Evolutionary conservation across 495 filamentous ascomycete species (phyloP).

Genomic region (Achaetomiella virescens): DNA sequence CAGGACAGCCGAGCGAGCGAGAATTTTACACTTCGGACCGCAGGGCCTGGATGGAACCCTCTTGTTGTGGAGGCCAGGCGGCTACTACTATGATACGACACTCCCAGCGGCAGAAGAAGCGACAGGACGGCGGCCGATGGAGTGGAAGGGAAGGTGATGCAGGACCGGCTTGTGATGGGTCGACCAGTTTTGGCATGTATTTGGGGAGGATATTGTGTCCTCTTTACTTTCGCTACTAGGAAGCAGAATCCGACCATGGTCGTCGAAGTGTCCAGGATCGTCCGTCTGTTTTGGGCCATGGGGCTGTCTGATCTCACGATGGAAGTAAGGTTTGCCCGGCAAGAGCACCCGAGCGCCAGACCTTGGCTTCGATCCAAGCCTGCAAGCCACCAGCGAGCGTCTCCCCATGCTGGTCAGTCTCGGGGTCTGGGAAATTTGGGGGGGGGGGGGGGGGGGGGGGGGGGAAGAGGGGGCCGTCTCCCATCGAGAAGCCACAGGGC

Average conservation of each 20-base stretch:
- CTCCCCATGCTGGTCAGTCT: slow-evolving; percentile 4
- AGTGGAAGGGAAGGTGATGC: too few species aligned
- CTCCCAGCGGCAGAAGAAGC: too few species aligned
- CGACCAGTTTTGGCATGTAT: not conserved
- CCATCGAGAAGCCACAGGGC: slow-evolving; percentile 5
- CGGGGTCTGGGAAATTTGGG: not conserved
- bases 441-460: not conserved
- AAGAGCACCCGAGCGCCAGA: slow-evolving; percentile 5
- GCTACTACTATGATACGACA: too few species aligned
- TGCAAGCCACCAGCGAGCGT: slow-evolving; percentile 10
- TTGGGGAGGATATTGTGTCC: slow-evolving; percentile 2
- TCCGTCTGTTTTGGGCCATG: too few species aligned
- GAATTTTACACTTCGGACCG: slow-evolving; percentile 22
- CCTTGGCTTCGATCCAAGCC: slow-evolving; percentile 1
- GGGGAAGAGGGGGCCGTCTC: not conserved
- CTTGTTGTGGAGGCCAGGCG: not conserved
- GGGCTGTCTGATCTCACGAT: not conserved
- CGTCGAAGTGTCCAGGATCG: too few species aligned
- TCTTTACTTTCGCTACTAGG: too few species aligned
- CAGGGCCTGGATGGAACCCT: slow-evolving; percentile 24
- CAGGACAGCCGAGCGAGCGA: not conserved
- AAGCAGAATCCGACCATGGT: too few species aligned
- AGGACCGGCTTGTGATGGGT: too few species aligned
- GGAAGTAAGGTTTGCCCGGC: slow-evolving; percentile 4
- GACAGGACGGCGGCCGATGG: too few species aligned